Evolutionary conservation across 2,329 filamentous ascomycete species (phyloP), one percentile per base, ranked within the genome.

Genomic region (Cercospora sesami): DNA sequence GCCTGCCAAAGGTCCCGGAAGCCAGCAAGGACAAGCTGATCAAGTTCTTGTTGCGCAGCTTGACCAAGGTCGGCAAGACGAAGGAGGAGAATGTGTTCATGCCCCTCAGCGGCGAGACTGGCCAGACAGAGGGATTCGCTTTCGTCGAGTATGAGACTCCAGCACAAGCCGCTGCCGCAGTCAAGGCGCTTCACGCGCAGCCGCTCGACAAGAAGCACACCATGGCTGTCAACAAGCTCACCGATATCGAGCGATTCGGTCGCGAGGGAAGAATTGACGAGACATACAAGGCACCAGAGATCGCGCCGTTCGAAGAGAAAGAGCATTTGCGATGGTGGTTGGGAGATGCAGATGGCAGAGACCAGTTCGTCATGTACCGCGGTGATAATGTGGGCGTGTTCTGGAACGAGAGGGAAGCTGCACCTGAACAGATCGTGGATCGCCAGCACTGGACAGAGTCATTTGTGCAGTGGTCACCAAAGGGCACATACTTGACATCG

Each of bases 351-450:
- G 93, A 93, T 73, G 93, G 93, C 73, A 90, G 95, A 70, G 95
- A 99, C 79, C 94, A 99, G 84, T 95, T 98, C 76, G 92, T 92
- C 79, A 93, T 98, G 88, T 97, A 91, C 85, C 90, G 92, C 63
- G 91, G 90, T 74, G 95, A 99, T 63, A 91, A 90, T 71, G 95
- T 99, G 42, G 94, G 93, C 68, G 91, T 99, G 5, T 97, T 91
- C 86, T 99, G 94, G 94, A 98, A 98, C 84, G 96, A 96, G 85
- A 95, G 96, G 83, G 94, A 91, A 81, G 94, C 97, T 69, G 81
- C 86, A 23, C 93, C 94, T 4, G 95, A 99, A 81, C 89, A 87
- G 71, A 87, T 97, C 42, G 92, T 99, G 67, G 94, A 98, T 78
- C 90, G 95, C 74, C 89, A 91, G 76, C 92, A 96, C 85, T 99